Base-by-base conservation (phyloP, 805 yeast genomes). In the Cyberlindnera maclurae region DNA sequence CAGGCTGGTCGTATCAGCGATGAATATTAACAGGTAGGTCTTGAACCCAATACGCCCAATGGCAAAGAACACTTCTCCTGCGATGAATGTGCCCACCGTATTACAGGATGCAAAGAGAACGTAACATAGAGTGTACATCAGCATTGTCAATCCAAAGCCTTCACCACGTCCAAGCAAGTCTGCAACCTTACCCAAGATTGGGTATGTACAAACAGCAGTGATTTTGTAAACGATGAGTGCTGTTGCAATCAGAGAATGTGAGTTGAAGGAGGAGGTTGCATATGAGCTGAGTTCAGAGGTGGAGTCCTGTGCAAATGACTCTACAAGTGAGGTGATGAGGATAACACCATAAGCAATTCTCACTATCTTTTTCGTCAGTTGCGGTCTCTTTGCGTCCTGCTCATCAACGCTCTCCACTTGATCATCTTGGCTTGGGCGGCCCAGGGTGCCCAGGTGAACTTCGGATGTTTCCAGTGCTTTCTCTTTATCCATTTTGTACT, bases 31-130 rank as follows among this genome's bases (percentile, higher is more conserved):
- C 40, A 55, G 58, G 49, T 60, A 55, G 12, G 58, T 52, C 43
- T 57, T 55, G 44, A 59, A 51, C n/a, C 69, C 69, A 20, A 59
- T 61, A 33, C 50, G 47, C 28, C 70, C 71, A 45, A 62, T 49
- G 8, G 66, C 63, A 40, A 55, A 59, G 38, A 65, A 56, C 17
- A 66, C 46, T 45, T 63, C 62, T 28, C 64, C 65, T 31, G 52
- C 41, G 27, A 60, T 48, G 46, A 60, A 65, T 15, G 61, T 45
- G 20, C 44, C 49, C 30, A 63, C 58, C 32, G 57, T 59, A 15
- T 48, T 45, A 26, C 66, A 55, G 26, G 61, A 43, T 13, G 69
- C 65, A 45, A 58, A 57, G 13, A 62, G 47, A 17, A 63, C 51
- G 40, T 58, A 62, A 12, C 65, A 62, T 36, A 60, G 33, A 4